phyloP scores from a whole-genome alignment of 2,329 filamentous ascomycete genomes.

The Botrytis cinerea region DNA sequence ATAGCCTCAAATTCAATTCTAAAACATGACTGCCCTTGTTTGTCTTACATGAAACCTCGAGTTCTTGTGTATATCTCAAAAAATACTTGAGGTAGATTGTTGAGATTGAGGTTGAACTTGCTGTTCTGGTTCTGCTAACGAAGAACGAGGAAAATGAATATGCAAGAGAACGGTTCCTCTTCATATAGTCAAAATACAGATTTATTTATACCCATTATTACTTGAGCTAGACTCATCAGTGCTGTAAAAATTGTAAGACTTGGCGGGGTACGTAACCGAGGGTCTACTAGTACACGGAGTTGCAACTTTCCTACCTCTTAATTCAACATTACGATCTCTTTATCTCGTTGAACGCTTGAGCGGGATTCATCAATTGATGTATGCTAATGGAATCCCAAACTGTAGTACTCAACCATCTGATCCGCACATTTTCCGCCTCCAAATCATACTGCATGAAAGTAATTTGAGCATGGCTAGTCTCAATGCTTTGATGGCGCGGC shows the following conservation, averaged over 20 bases:
- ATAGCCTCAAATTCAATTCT: too few species aligned
- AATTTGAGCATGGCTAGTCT: not conserved
- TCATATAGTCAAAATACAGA: not conserved
- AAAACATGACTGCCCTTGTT: too few species aligned
- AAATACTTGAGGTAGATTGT: not conserved
- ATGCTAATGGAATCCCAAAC: not conserved
- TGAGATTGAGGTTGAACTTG: not conserved
- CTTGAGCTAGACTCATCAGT: not conserved
- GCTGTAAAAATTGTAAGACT: not conserved
- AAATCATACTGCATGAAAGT: not conserved
- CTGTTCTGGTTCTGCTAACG: not conserved
- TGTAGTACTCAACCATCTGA: not conserved
- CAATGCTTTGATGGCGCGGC: not conserved
- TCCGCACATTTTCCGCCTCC: not conserved
- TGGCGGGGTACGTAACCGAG: not conserved
- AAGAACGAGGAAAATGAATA: too few species aligned
- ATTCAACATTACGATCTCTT: not conserved
- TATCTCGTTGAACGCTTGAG: not conserved
- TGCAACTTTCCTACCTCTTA: not conserved
- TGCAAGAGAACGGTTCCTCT: too few species aligned
- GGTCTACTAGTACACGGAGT: not conserved
- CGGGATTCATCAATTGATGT: not conserved
- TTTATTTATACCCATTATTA: not conserved
- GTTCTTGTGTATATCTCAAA: too few species aligned
- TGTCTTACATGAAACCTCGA: too few species aligned